Evolutionary conservation across 495 filamentous ascomycete genomes (phyloP), one percentile per base, ranked within the genome.

Genomic region (Corynascus novoguineensis): DNA sequence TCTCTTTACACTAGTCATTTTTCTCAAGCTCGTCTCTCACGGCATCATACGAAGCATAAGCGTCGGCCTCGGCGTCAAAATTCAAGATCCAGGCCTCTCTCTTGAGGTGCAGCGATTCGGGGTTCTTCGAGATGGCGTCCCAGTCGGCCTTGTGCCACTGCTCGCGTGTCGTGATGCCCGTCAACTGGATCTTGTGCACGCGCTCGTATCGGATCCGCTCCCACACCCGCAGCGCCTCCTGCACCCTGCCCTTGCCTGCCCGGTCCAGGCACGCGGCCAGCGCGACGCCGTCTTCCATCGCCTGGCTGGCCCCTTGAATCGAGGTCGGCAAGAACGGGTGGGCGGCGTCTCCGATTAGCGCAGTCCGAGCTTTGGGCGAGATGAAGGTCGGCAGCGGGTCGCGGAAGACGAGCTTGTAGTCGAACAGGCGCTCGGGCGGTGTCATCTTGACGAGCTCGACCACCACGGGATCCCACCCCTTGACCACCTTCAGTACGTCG

Each of bases 241-340:
- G 59, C 31, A 40, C 49, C 22, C 21, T 17, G 3, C 15, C 32
- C 34, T 40, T 71, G 73, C 7, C 68, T 67, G 14, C 65, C 59
- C 19, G 73, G 67, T 76, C 71, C 53, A 90, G 71, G 50, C 81
- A 85, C 9, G 83, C 76, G 4, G 86, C 86, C 4, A 90, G 65
- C 3, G 81, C 82, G 1, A 82, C 80, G 1, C 81, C 87, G 65
- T 90, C 87, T 60, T 91, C 87, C 59, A 90, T 83, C 0, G 85
- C 82, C 61, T 88, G 65, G 28, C 80, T 85, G 0, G 83, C 87
- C 1, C 87, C 87, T 58, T 88, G 83, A n/a, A 81, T 81, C 5
- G 80, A 84, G 0, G 85, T 87, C 0, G 86, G 86, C 5, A 89
- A 72, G 67, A 90, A 88, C 1, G 86, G 81, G 69, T 91, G 87